These are phyloP conservation scores for Trametes hirsuta DNA, from an alignment of 1,284 basidiomycete species.

Conservation along the genomic window DNA sequence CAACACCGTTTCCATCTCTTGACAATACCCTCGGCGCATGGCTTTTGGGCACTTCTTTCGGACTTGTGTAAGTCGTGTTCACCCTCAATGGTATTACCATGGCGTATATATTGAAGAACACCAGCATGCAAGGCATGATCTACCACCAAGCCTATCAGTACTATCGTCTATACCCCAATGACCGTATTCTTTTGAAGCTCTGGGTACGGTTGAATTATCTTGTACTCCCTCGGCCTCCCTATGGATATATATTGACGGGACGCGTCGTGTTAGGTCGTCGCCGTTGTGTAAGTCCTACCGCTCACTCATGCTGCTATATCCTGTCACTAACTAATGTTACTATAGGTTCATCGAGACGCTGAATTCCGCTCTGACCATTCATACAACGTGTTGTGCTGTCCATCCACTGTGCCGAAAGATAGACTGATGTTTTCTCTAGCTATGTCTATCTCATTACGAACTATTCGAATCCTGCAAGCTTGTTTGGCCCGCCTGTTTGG, in stretches of 20 bases:
- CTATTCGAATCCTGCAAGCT: not conserved
- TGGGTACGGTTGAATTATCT: not conserved
- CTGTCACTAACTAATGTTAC: no score
- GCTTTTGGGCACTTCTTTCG: slow-evolving; percentile 4
- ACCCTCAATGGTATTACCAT: not conserved
- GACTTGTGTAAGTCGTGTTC: not conserved
- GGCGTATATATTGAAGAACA: not conserved
- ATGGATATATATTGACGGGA: not conserved
- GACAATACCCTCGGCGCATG: slow-evolving; percentile 9
- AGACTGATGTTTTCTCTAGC: not conserved
- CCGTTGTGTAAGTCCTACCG: not conserved
- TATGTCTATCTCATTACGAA: slow-evolving; percentile 11
- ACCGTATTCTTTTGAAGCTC: slow-evolving; percentile 1
- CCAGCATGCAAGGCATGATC: slow-evolving; percentile 1
- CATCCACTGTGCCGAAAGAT: no score
- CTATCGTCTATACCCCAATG: slow-evolving; percentile 4
- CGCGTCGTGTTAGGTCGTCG: not conserved
- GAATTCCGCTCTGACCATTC: slow-evolving; percentile 2
- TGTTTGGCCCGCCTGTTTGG: slow-evolving; percentile 5
- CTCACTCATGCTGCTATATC: not conserved
- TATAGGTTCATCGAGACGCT: slow-evolving; percentile 3
- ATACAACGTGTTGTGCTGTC: not conserved
- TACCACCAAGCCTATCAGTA: slow-evolving; percentile 8
- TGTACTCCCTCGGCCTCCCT: not conserved
- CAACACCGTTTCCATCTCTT: not conserved